phyloP scores from a whole-genome alignment of 179 eudicot species.

The Camellia oleifera region DNA sequence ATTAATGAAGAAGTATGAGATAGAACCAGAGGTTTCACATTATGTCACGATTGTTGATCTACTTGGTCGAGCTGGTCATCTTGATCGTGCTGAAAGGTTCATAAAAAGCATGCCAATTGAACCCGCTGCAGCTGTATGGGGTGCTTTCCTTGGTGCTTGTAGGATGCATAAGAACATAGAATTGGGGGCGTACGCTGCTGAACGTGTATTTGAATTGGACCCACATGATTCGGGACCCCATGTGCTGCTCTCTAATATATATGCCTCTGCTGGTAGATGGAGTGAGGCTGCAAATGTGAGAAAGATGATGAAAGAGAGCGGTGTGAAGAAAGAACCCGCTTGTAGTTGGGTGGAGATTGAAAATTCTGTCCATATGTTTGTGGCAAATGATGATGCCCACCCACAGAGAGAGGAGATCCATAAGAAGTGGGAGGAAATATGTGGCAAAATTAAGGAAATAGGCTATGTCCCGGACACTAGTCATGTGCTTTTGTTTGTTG shows the following conservation, averaged over 20 bases:
- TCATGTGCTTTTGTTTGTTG: conserved; percentile 63
- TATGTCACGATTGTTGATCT: conserved; percentile 66
- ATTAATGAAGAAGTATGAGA: conserved; percentile 48
- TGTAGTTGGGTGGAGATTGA: conserved; percentile 92
- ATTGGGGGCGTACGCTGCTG: conserved; percentile 71
- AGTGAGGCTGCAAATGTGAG: conserved; percentile 68
- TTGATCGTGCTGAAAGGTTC: conserved; percentile 53
- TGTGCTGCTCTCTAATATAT: conserved; percentile 63
- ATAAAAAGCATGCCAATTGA: conserved; percentile 50
- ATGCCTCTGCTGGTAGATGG: conserved; percentile 64
- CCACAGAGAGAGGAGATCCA: conserved; percentile 57
- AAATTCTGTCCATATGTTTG: conserved; percentile 69
- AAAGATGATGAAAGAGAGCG: conserved; percentile 60
- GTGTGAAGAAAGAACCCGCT: conserved; percentile 81
- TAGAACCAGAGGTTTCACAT: conserved; percentile 61
- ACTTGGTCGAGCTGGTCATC: conserved; percentile 73
- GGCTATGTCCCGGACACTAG: conserved; percentile 75
- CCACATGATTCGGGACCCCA: conserved; percentile 72
- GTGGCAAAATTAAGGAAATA: conserved; percentile 46
- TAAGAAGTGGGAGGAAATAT: conserved; percentile 53
- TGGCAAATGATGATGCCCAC: conserved; percentile 65
- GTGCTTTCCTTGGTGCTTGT: conserved; percentile 69
- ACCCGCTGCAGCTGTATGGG: conserved; percentile 75
- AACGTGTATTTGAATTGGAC: conserved; percentile 63
- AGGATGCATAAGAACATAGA: conserved; percentile 68